Percentiles rank a stretch among this genome's conserved stretches.
Conservation (phyloP, 2,329 filamentous ascomycete genomes). For the Gliomastix tumulicola region DNA sequence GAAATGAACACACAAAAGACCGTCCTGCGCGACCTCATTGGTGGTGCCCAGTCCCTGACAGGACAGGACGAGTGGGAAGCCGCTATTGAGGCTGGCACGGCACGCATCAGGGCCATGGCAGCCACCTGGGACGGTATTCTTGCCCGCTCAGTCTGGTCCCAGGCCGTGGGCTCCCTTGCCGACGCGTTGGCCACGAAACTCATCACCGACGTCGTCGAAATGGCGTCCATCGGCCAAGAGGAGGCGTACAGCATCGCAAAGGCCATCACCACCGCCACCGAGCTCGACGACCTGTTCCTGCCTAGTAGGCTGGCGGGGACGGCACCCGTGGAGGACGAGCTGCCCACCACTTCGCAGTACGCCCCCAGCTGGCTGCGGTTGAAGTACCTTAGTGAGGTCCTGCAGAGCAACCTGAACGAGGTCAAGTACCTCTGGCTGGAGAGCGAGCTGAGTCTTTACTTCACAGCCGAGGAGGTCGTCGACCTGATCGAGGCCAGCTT, state of each 20-base stretch:
- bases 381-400: constrained; percentile 56
- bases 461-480: constrained; percentile 52
- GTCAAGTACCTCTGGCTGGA: constrained; percentile 59
- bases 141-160: constrained; percentile 54
- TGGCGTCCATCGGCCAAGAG: constrained; percentile 54
- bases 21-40: constrained; percentile 53
- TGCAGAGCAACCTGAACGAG: constrained; percentile 60
- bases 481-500: constrained; percentile 59
- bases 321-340: constrained; percentile 17
- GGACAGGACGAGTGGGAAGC: constrained; percentile 48
- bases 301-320: constrained; percentile 28
- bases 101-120: constrained; percentile 46
- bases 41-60: constrained; percentile 52
- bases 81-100: constrained; percentile 44
- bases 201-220: constrained; percentile 54
- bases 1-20: constrained; percentile 57
- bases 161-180: constrained; percentile 53
- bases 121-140: constrained; percentile 51
- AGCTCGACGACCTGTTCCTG: constrained; percentile 54
- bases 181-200: constrained; percentile 54
- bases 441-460: constrained; percentile 58
- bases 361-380: constrained; percentile 56
- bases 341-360: constrained; percentile 53
- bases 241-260: constrained; percentile 56
- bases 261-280: constrained; percentile 49